Percentiles rank a stretch among this genome's conserved stretches.
These are phyloP conservation scores for Monilinia polystroma DNA, from an alignment of 2,329 filamentous ascomycete species.

Conservation along the genomic window DNA sequence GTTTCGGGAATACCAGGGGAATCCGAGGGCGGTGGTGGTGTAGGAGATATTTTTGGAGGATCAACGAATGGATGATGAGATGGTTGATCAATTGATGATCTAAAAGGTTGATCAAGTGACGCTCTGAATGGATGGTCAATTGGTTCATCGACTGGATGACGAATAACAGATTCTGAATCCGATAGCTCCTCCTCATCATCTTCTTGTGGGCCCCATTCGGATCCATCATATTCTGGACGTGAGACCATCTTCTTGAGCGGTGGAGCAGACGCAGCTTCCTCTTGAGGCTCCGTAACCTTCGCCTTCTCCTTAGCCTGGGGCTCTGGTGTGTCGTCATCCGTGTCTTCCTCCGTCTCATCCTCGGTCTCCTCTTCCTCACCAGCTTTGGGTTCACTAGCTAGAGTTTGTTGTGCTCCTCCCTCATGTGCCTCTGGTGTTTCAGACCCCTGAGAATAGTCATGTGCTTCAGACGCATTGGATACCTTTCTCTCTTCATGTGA, in stretches of 20 bases:
- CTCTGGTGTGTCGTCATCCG: constrained; percentile 6
- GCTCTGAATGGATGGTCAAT: constrained; percentile 15
- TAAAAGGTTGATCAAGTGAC: constrained; percentile 15
- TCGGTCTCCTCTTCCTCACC: constrained; percentile 2
- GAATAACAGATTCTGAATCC: constrained; percentile 84
- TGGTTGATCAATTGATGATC: constrained; percentile 16
- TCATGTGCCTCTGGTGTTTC: constrained; percentile 19
- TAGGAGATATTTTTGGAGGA: constrained; percentile 41
- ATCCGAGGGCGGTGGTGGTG: constrained; percentile 36
- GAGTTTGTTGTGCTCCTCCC: neutral
- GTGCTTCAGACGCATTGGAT: neutral
- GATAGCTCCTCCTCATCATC: constrained; percentile 54
- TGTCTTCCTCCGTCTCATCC: constrained; percentile 1
- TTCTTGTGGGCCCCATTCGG: constrained; percentile 57
- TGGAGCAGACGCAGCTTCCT: constrained; percentile 32
- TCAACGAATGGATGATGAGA: constrained; percentile 41
- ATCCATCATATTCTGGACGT: constrained; percentile 63
- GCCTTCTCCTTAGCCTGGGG: neutral
- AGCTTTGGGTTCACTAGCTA: neutral
- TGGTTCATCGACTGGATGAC: constrained; percentile 48
- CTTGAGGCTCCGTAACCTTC: constrained; percentile 4
- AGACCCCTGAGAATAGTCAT: neutral
- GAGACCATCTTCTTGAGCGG: constrained; percentile 43
- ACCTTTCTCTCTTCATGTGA: constrained; percentile 27
- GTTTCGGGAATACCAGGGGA: constrained; percentile 74